Conservation (phyloP, 148 eudicot species). For the Polygonum maritimum region DNA sequence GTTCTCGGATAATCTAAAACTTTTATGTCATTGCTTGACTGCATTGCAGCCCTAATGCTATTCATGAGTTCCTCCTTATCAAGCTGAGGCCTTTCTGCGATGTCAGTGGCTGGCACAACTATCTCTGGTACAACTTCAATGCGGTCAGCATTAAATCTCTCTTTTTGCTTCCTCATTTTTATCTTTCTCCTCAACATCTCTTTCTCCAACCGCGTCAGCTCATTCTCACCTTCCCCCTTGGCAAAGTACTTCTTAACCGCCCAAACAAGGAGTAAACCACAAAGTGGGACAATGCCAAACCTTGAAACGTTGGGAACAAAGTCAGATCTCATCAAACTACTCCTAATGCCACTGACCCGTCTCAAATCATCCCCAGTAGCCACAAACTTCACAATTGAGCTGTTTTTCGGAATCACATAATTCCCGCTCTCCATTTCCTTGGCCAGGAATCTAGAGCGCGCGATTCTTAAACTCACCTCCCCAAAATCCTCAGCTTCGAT, state of each 20-base stretch:
- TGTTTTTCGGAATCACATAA: constrained; percentile 31
- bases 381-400: constrained; percentile 56
- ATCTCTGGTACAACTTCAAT: constrained; percentile 50
- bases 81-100: constrained; percentile 48
- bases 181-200: constrained; percentile 79
- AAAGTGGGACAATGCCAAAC: constrained; percentile 40
- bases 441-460: constrained; percentile 52
- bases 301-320: constrained; percentile 23
- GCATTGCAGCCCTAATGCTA: constrained; percentile 39
- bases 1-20: constrained; percentile 6
- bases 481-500: constrained; percentile 27
- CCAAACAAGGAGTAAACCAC: constrained; percentile 43
- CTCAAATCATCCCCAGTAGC: constrained; percentile 17
- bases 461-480: constrained; percentile 44
- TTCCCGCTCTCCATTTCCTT: constrained; percentile 54
- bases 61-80: constrained; percentile 47
- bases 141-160: constrained; percentile 36
- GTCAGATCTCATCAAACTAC: constrained; percentile 15
- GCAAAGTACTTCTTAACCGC: constrained; percentile 26
- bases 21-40: constrained; percentile 17
- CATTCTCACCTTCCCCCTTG: constrained; percentile 20
- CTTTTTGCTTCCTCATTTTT: constrained; percentile 47
- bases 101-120: constrained; percentile 14
- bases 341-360: constrained; percentile 24
- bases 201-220: constrained; percentile 45